Evolutionary conservation across 306 rosid species (phyloP), one percentile per base, ranked within the genome.

Genomic region (Ochetophila trinervis): DNA sequence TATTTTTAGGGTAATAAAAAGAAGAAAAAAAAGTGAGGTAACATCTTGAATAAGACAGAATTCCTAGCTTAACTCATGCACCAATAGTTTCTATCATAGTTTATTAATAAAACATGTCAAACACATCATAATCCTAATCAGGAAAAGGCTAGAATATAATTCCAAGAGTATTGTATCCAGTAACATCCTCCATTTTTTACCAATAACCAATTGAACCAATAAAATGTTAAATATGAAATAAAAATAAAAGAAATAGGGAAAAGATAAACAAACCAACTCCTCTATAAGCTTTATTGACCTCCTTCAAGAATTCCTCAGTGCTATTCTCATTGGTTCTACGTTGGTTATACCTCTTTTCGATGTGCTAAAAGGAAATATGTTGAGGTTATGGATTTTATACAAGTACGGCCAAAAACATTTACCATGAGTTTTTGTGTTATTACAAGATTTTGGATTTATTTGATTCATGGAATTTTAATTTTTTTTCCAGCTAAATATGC

Each of bases 241-340:
- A n/a, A n/a, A n/a, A n/a, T n/a, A n/a, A n/a, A n/a, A n/a, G n/a
- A n/a, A n/a, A n/a, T n/a, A n/a, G n/a, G n/a, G n/a, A n/a, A n/a
- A n/a, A n/a, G n/a, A n/a, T n/a, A n/a, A n/a, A n/a, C n/a, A n/a
- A n/a, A n/a, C n/a, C n/a, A n/a, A n/a, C n/a, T n/a, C n/a, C n/a
- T 78, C 95, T 4, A 73, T 89, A 64, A 84, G 95, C 88, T 92
- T 92, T 70, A 62, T 92, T 57, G 96, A 92, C 72, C 98, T 89
- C 80, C 74, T 92, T 75, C 98, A 92, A 74, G 96, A 92, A 75
- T 89, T 92, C 78, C 85, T 92, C 56, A 76, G 95, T 62, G 83
- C 93, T 74, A 55, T 85, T 61, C 82, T 92, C 73, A 76, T 91
- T 62, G 80, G 84, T 68, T 75, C 78, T 82, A 81, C 82, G 35